Percentiles rank a stretch among this genome's conserved stretches.
phyloP scores from a whole-genome alignment of 331 rosid species.

The Quercus lobata region DNA sequence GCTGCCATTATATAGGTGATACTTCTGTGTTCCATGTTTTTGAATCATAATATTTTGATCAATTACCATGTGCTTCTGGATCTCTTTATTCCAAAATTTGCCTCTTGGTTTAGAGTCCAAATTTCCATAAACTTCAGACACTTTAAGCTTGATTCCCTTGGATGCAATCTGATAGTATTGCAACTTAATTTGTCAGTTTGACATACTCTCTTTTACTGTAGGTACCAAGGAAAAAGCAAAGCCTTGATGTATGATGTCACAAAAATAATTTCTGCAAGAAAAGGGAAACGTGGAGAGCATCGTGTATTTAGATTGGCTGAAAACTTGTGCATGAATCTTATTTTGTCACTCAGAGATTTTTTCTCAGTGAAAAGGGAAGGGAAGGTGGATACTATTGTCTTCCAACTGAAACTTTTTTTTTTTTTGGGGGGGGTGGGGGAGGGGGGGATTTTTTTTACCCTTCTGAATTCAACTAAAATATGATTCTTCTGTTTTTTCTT shows the following conservation, averaged over 20 bases:
- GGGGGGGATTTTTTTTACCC: not conserved
- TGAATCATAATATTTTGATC: not conserved
- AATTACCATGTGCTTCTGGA: slow-evolving; percentile 5
- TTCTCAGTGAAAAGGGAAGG: slow-evolving; percentile 95
- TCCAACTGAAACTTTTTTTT: slow-evolving; percentile 14
- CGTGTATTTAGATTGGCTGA: slow-evolving; percentile 96
- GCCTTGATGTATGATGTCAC: slow-evolving; percentile 98
- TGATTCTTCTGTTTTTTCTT: slow-evolving; percentile 3
- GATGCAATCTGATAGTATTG: slow-evolving; percentile 4
- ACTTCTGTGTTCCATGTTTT: slow-evolving; percentile 1
- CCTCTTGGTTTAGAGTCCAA: slow-evolving; percentile 6
- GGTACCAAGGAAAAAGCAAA: slow-evolving; percentile 95
- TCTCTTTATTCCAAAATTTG: slow-evolving; percentile 2
- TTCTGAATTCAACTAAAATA: slow-evolving; percentile 5
- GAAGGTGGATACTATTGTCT: slow-evolving; percentile 58
- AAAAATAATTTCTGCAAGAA: slow-evolving; percentile 82
- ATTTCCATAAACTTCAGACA: not conserved
- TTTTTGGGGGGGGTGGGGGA: not conserved
- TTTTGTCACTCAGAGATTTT: slow-evolving; percentile 90
- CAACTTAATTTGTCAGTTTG: slow-evolving; percentile 11
- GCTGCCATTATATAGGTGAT: slow-evolving; percentile 96
- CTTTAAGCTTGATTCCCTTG: not conserved
- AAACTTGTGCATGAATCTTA: slow-evolving; percentile 92
- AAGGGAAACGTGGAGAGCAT: slow-evolving; percentile 90
- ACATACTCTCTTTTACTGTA: slow-evolving; percentile 30